phyloP scores from a whole-genome alignment of 352 stramenopile species.

The Pythium aphanidermatum region DNA sequence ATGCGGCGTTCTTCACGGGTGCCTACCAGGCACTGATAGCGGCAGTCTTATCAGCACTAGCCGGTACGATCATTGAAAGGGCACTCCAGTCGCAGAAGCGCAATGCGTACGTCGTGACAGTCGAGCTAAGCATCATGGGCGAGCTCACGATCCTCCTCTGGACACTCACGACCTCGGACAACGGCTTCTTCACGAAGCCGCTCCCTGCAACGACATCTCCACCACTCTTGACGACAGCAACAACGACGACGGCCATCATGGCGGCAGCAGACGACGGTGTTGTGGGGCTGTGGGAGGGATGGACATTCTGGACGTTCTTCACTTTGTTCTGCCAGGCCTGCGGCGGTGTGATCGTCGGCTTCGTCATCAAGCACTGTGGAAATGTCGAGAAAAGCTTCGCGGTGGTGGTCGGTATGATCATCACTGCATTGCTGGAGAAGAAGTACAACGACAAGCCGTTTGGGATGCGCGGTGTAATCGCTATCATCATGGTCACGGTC shows the following conservation, averaged over 20 bases:
- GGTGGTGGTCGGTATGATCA: conserved; percentile 74
- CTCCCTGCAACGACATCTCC: neutral
- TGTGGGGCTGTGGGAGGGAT: conserved; percentile 54
- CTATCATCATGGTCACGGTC: conserved; percentile 53
- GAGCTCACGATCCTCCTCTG: conserved; percentile 53
- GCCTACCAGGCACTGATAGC: conserved; percentile 69
- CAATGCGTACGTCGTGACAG: conserved; percentile 76
- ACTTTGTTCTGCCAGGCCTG: conserved; percentile 63
- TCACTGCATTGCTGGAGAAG: conserved; percentile 65
- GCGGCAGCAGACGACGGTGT: conserved; percentile 5
- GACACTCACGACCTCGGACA: conserved; percentile 34
- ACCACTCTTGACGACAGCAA: neutral
- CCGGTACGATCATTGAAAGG: conserved; percentile 71
- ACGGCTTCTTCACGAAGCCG: conserved; percentile 18
- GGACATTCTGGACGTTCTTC: conserved; percentile 54
- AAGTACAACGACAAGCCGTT: conserved; percentile 71
- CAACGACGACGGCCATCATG: conserved; percentile 1
- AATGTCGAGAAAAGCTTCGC: conserved; percentile 85
- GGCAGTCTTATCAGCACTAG: conserved; percentile 64
- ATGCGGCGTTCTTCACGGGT: conserved; percentile 54
- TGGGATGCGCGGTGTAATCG: conserved; percentile 38
- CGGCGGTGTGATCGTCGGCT: conserved; percentile 67
- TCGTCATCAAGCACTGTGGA: conserved; percentile 82
- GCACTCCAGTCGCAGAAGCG: conserved; percentile 63
- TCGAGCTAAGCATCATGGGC: conserved; percentile 68